Evolutionary conservation across 2,329 filamentous ascomycete species (phyloP).

Genomic region (Plenodomus lindquistii): DNA sequence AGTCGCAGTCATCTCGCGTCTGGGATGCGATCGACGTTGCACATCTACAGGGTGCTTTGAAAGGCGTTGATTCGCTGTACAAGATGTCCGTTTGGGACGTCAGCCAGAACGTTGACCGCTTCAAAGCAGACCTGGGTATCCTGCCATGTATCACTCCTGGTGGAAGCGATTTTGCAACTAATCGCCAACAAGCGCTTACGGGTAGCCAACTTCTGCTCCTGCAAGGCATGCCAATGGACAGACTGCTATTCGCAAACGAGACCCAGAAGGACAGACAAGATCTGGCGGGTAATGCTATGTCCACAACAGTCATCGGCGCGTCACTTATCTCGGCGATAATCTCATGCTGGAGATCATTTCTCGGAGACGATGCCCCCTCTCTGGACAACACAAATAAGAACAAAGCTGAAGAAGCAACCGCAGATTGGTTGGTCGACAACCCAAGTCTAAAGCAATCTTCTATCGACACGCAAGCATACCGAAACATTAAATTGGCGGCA

Average conservation of each 20-base stretch:
- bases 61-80: conserved; percentile 61
- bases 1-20: conserved; percentile 61
- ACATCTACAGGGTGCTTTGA: conserved; percentile 54
- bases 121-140: conserved; percentile 59
- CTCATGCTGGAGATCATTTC: conserved; percentile 23
- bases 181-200: conserved; percentile 62
- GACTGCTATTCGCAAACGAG: conserved; percentile 67
- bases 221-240: conserved; percentile 69
- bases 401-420: background rate
- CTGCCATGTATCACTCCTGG: conserved; percentile 69
- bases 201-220: conserved; percentile 66
- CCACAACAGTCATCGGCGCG: conserved; percentile 69
- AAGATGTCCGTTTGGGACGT: conserved; percentile 63
- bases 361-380: background rate
- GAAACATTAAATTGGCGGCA: conserved; percentile 12
- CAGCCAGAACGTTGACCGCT: conserved; percentile 73
- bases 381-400: background rate
- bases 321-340: conserved; percentile 64
- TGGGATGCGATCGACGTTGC: conserved; percentile 69
- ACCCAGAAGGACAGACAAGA: conserved; percentile 63
- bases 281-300: conserved; percentile 81
- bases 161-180: conserved; percentile 64
- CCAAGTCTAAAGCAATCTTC: background rate
- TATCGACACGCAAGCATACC: background rate
- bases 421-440: background rate